These are phyloP conservation scores for Lactifluus pinguis DNA, from an alignment of 768 basidiomycete species.

Conservation along the genomic window DNA sequence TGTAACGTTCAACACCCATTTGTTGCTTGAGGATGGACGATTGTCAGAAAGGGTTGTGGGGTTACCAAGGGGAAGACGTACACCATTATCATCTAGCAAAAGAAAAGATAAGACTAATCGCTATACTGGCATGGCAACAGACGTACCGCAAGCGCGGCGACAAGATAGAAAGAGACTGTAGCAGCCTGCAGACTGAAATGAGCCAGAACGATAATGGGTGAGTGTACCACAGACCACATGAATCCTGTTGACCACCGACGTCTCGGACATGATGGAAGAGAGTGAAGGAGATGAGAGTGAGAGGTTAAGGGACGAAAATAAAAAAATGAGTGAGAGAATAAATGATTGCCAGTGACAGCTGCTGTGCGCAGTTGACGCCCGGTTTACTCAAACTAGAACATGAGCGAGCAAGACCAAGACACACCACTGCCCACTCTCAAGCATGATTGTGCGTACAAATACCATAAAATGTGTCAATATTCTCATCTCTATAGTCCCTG, in stretches of 20 bases:
- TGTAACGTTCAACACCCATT: constrained; percentile 82
- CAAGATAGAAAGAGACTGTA: constrained; percentile 78
- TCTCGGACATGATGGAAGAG: constrained; percentile 1
- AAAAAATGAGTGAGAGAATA: no score
- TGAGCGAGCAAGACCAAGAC: background rate
- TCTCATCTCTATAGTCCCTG: constrained; percentile 31
- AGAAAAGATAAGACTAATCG: background rate
- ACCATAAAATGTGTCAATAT: background rate
- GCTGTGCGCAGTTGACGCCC: no score
- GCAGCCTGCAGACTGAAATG: constrained; percentile 41
- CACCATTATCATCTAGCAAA: constrained; percentile 84
- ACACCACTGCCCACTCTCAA: constrained; percentile 6
- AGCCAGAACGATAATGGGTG: background rate
- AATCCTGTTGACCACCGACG: background rate
- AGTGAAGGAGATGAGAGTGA: background rate
- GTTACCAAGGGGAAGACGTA: constrained; percentile 27
- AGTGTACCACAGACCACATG: constrained; percentile 3
- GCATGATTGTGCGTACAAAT: constrained; percentile 6
- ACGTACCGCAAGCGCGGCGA: constrained; percentile 82
- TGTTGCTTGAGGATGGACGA: constrained; percentile 44
- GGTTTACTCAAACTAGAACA: no score
- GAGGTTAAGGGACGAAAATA: background rate
- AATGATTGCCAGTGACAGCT: background rate
- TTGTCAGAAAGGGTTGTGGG: constrained; percentile 10
- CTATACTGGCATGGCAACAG: background rate